Percentiles rank a stretch among this genome's conserved stretches.
phyloP scores from a whole-genome alignment of 805 yeast genomes.

The Pichia manshurica region DNA sequence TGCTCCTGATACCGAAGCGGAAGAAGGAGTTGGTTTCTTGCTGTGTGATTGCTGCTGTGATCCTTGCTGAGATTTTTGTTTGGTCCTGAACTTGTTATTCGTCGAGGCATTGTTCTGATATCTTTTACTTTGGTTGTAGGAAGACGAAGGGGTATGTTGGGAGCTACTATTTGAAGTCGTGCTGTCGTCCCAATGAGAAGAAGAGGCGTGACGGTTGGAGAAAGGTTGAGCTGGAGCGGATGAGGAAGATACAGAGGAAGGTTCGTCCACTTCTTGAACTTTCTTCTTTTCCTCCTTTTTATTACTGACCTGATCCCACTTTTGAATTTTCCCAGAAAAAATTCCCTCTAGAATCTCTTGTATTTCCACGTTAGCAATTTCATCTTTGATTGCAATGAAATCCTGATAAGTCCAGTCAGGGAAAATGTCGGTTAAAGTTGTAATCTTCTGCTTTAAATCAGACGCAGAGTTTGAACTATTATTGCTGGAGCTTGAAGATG shows the following conservation, averaged over 20 bases:
- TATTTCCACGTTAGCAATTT: slow-evolving; percentile 58
- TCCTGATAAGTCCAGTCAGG: slow-evolving; percentile 94
- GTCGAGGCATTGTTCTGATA: slow-evolving; percentile 1
- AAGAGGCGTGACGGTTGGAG: not conserved
- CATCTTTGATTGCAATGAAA: slow-evolving; percentile 66
- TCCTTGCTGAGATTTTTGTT: slow-evolving; percentile 7
- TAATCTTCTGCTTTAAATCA: slow-evolving; percentile 36
- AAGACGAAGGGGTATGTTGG: not conserved
- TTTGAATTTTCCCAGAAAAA: slow-evolving; percentile 81
- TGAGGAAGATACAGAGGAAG: not conserved
- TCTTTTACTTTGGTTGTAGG: slow-evolving; percentile 9
- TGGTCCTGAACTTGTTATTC: slow-evolving; percentile 8
- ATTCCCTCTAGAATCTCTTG: slow-evolving; percentile 81
- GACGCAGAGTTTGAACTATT: slow-evolving; percentile 17
- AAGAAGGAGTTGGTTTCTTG: not conserved
- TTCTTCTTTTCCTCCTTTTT: slow-evolving; percentile 30
- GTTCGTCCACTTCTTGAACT: slow-evolving; percentile 11
- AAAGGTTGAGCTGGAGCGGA: slow-evolving; percentile 2
- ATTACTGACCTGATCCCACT: slow-evolving; percentile 89
- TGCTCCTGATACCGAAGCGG: slow-evolving; percentile 10
- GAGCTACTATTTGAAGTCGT: slow-evolving; percentile 1
- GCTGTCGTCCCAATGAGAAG: slow-evolving; percentile 12
- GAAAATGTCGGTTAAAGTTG: slow-evolving; percentile 73
- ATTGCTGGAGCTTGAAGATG: slow-evolving; percentile 14
- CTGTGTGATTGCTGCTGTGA: not conserved